These are phyloP conservation scores for Marasmius fiardii DNA, from an alignment of 1,284 basidiomycete species.

Conservation along the genomic window DNA sequence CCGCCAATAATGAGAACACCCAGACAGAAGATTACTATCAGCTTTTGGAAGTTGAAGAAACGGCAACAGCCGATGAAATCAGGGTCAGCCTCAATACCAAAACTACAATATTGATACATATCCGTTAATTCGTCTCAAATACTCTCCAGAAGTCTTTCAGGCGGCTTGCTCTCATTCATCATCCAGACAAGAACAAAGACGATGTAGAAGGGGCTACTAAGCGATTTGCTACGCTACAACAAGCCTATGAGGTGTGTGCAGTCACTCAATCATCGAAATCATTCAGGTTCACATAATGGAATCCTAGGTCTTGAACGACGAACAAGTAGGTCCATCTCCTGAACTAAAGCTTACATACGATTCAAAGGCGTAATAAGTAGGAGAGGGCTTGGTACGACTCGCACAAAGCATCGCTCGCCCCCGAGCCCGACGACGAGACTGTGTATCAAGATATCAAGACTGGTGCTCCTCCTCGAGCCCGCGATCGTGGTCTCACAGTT, in stretches of 20 bases:
- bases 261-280: conserved; percentile 4
- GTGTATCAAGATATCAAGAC: conserved; percentile 83
- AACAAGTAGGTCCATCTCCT: conserved; percentile 63
- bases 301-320: conserved; percentile 79
- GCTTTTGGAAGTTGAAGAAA: conserved; percentile 75
- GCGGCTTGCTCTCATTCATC: conserved; percentile 79
- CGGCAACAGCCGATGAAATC: conserved; percentile 85
- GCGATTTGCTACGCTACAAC: conserved; percentile 86
- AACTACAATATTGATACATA: conserved; percentile 6
- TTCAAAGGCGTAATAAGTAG: conserved; percentile 46
- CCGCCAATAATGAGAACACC: conserved; percentile 26
- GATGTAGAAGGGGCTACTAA: conserved; percentile 85
- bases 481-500: conserved; percentile 78
- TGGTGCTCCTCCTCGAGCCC: conserved; percentile 66
- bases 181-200: conserved; percentile 86
- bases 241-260: conserved; percentile 92
- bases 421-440: conserved; percentile 79
- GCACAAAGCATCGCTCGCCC: conserved; percentile 84
- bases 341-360: neutral
- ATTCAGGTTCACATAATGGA: conserved; percentile 7
- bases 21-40: conserved; percentile 69
- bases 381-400: conserved; percentile 98
- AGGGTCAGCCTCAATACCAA: conserved; percentile 47
- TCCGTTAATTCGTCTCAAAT: conserved; percentile 8
- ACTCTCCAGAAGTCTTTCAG: conserved; percentile 80